A percentile compares a stretch with the other conserved stretches of the same genome.
Evolutionary conservation across 1,284 basidiomycete genomes (phyloP).

Genomic region (Austroboletus novae-zelandiae): DNA sequence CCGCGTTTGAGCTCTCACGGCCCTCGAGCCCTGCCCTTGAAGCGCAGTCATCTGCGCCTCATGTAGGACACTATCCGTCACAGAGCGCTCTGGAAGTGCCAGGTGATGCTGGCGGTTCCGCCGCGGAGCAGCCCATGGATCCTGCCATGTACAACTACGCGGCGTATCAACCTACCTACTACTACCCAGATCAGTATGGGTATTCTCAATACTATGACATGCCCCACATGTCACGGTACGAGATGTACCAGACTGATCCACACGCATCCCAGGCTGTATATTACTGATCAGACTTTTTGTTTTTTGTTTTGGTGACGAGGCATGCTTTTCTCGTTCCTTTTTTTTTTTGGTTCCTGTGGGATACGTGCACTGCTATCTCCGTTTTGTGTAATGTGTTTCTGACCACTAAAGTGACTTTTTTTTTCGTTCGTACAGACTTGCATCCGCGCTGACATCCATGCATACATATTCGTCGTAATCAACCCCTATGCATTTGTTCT

Average conservation of each 20-base stretch:
- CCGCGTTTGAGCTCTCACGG: slow-evolving; percentile 44
- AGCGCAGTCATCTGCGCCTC: slow-evolving; percentile 5
- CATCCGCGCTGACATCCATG: slow-evolving; percentile 21
- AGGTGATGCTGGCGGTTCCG: slow-evolving; percentile 9
- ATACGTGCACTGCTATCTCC: slow-evolving; percentile 25
- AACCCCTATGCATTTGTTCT: slow-evolving; percentile 19
- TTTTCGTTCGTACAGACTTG: slow-evolving; percentile 24
- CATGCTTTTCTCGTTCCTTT: slow-evolving; percentile 11
- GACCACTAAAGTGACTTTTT: slow-evolving; percentile 21
- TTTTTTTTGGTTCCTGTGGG: slow-evolving; percentile 24
- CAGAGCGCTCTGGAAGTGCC: slow-evolving; percentile 11
- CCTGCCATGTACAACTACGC: slow-evolving; percentile 49
- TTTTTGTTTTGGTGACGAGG: slow-evolving; percentile 2
- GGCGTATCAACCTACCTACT: slow-evolving; percentile 55
- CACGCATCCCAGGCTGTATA: slow-evolving; percentile 54
- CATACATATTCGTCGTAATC: slow-evolving; percentile 18
- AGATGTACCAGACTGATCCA: slow-evolving; percentile 57
- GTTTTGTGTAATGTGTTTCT: slow-evolving; percentile 4
- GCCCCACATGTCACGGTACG: slow-evolving; percentile 62
- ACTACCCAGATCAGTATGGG: slow-evolving; percentile 65
- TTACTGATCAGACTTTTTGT: slow-evolving; percentile 42
- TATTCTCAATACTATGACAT: slow-evolving; percentile 65
- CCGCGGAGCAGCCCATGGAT: slow-evolving; percentile 32
- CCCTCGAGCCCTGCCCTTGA: slow-evolving; percentile 24
- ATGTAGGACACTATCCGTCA: slow-evolving; percentile 15